Evolutionary conservation across 2,329 filamentous ascomycete species (phyloP).

Genomic region (Epicoccum sorghinum): DNA sequence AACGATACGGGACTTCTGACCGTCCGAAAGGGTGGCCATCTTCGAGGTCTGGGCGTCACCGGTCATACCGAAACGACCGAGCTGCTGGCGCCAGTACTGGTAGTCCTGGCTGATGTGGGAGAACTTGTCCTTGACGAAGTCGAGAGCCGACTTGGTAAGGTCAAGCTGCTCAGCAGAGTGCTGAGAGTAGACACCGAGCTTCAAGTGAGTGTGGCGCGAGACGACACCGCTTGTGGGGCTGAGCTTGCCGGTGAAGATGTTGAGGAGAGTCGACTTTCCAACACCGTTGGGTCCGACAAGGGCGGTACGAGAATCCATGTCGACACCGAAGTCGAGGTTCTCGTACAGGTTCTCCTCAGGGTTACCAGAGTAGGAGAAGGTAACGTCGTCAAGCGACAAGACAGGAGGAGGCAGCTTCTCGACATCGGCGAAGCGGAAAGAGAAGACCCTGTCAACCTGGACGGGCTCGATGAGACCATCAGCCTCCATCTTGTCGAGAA

Average conservation of each 20-base stretch:
- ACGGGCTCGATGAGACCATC: constrained; percentile 98
- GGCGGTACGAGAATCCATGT: constrained; percentile 98
- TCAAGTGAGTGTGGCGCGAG: constrained; percentile 94
- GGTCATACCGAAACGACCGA: constrained; percentile 90
- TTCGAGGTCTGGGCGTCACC: constrained; percentile 95
- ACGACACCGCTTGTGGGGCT: constrained; percentile 82
- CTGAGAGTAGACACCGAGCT: constrained; percentile 97
- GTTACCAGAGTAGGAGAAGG: constrained; percentile 95
- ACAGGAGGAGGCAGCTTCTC: constrained; percentile 99
- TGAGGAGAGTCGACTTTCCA: constrained; percentile 94
- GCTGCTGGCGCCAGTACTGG: constrained; percentile 99
- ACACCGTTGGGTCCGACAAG: constrained; percentile 99
- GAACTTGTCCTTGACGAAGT: constrained; percentile 98
- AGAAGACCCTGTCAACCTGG: constrained; percentile 83
- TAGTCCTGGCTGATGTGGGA: constrained; percentile 88
- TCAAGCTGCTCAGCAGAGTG: constrained; percentile 98
- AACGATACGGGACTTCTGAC: constrained; percentile 97
- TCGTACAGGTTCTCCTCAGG: constrained; percentile 91
- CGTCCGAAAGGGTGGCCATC: constrained; percentile 97
- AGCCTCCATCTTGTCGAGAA: constrained; percentile 99
- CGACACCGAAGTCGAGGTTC: constrained; percentile 95
- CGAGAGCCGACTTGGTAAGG: constrained; percentile 94
- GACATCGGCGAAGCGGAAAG: constrained; percentile 97
- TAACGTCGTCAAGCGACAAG: constrained; percentile 94
- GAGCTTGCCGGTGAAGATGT: constrained; percentile 95